Evolutionary conservation across 345 rosid species (phyloP), one percentile per base, ranked within the genome.

Genomic region (Arabis hirsuta): DNA sequence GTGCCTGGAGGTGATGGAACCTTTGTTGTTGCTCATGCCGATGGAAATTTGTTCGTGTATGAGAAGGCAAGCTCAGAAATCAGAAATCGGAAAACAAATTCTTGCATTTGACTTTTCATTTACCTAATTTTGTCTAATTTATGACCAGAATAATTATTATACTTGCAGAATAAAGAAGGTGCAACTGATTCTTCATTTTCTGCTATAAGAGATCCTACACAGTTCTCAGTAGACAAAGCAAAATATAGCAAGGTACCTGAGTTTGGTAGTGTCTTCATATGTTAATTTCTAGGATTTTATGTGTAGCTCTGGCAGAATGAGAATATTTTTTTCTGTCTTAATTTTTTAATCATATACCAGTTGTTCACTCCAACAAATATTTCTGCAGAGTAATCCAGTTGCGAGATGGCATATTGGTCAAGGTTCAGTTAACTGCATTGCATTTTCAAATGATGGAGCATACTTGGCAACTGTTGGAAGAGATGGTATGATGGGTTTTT

Each of bases 391-490:
- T 77, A 92, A 96, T 76, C 99, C 99, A 41, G 74, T 92, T 57
- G 91, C 97, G 10, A 89, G 99, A 81, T 96, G 99, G 99, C 99
- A 92, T 82, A 84, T 90, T 61, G 83, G 98, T 81, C 98, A 85
- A 81, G 93, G 98, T 77, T 81, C 99, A 77, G 84, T 96, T 43
- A 96, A 96, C 79, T 81, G 92, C 83, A 81, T 96, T 58, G 78
- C 90, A 56, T 92, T 96, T 86, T 96, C 99, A 24, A 61, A 69
- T 42, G 99, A 92, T 47, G 98, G 97, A 69, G 16, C 86, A 73
- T 79, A 87, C 83, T 81, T 96, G 66, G 97, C 99, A 16, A 85
- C 91, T 66, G 90, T 90, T 82, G 99, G 99, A 83, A 86, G 99
- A 89, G 99, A 96, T 83, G 99, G 99, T 96, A 76, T 48, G 31